phyloP scores from a whole-genome alignment of 345 rosid species.

The Arabidopsis arenosa region DNA sequence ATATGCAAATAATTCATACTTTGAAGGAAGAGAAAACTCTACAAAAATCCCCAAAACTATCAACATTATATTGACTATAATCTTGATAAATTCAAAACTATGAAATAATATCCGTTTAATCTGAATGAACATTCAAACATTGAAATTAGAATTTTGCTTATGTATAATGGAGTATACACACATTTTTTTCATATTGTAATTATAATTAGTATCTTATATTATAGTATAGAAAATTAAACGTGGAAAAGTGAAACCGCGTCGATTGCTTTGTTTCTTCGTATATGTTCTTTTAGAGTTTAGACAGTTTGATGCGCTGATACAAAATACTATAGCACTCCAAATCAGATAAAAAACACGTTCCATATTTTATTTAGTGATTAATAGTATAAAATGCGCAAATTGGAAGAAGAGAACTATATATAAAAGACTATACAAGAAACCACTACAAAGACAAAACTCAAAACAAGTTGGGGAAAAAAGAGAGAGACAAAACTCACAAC shows the following conservation, averaged over 20 bases:
- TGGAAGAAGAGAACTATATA: slow-evolving; percentile 14
- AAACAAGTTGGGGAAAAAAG: neutral
- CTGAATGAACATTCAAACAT: neutral
- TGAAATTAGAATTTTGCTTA: neutral
- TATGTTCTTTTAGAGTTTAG: neutral
- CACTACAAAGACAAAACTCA: slow-evolving; percentile 26
- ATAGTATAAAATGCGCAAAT: slow-evolving; percentile 18
- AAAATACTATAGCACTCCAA: slow-evolving; percentile 4
- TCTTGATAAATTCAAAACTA: neutral
- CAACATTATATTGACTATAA: neutral
- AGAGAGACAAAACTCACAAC: slow-evolving; percentile 22
- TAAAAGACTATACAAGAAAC: slow-evolving; percentile 2
- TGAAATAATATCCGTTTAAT: neutral
- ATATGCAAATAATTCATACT: slow-evolving; percentile 18
- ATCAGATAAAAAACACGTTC: neutral
- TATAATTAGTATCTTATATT: neutral
- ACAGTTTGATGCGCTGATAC: neutral
- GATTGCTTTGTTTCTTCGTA: neutral
- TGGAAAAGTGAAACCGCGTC: slow-evolving; percentile 34
- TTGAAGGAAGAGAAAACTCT: neutral
- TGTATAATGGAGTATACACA: neutral
- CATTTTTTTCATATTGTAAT: neutral
- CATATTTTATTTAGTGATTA: slow-evolving; percentile 3
- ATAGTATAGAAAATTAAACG: neutral
- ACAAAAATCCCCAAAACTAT: neutral